Percentiles rank a stretch among this genome's conserved stretches.
phyloP scores from a whole-genome alignment of 2,329 filamentous ascomycete species.

The Penicillium polonicum region DNA sequence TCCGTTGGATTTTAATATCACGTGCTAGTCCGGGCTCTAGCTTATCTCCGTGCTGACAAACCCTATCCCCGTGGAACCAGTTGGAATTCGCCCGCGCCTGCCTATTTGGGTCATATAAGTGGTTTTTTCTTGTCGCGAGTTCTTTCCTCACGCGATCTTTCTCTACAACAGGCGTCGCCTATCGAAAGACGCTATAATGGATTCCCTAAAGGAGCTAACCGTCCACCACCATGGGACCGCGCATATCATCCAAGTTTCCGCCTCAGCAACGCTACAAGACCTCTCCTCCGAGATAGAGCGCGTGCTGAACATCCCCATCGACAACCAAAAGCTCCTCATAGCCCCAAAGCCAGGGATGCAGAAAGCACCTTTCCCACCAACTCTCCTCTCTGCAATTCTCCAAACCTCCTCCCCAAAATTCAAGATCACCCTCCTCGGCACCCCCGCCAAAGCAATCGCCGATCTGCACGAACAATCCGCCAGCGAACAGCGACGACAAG shows the following conservation, averaged over 20 bases:
- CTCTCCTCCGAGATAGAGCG: constrained; percentile 38
- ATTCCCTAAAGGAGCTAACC: constrained; percentile 42
- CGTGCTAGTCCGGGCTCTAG: background rate
- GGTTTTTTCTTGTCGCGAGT: background rate
- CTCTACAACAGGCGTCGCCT: background rate
- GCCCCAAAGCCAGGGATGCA: constrained; percentile 49
- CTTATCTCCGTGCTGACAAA: constrained; percentile 38
- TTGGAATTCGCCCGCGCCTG: constrained; percentile 27
- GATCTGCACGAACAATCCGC: constrained; percentile 41
- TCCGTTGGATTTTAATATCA: background rate
- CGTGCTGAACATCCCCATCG: constrained; percentile 39
- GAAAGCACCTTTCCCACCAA: constrained; percentile 45
- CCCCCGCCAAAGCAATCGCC: constrained; percentile 42
- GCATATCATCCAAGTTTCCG: constrained; percentile 49
- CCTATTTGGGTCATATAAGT: constrained; percentile 14
- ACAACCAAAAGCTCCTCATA: constrained; percentile 48
- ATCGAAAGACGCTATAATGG: constrained; percentile 4
- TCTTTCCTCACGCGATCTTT: background rate
- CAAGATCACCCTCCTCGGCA: constrained; percentile 50
- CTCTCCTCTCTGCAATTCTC: constrained; percentile 34
- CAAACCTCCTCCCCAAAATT: constrained; percentile 38
- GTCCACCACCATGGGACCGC: constrained; percentile 57
- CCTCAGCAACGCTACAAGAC: constrained; percentile 52
- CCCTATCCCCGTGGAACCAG: constrained; percentile 30
- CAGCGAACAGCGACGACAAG: constrained; percentile 27